Conservation (phyloP, 2,329 filamentous ascomycete genomes). For the Raffaelea ambrosiae region DNA sequence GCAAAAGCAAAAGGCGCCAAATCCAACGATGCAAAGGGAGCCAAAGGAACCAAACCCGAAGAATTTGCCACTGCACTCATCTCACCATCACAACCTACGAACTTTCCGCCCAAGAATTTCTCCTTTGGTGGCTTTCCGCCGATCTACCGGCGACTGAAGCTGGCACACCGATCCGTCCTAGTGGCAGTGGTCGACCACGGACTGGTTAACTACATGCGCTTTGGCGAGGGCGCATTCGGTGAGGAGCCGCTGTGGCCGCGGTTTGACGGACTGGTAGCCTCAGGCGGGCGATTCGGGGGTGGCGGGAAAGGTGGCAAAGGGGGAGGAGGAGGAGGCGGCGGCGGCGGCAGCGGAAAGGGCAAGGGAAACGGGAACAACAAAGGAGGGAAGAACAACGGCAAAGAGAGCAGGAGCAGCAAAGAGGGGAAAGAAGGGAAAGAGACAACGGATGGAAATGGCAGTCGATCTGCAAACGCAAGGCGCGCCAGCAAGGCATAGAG, state of each 20-base stretch:
- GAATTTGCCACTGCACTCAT: neutral
- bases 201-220: conserved; percentile 75
- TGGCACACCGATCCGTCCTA: conserved; percentile 76
- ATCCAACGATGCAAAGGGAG: no score
- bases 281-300: conserved; percentile 21
- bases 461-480: neutral
- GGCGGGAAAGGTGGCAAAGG: conserved; percentile 25
- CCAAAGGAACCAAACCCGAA: no score
- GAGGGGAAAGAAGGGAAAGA: neutral
- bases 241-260: conserved; percentile 63
- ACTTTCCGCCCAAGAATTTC: neutral
- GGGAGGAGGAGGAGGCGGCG: conserved; percentile 13
- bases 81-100: neutral
- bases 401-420: neutral
- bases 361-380: neutral
- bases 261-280: conserved; percentile 29
- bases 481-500: no score
- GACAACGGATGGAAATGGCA: neutral
- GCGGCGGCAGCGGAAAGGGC: neutral
- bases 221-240: conserved; percentile 73
- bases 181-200: conserved; percentile 86
- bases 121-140: conserved; percentile 15
- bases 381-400: neutral
- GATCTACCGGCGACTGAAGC: conserved; percentile 71
- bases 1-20: no score